Evolutionary conservation across 2,329 filamentous ascomycete genomes (phyloP).

Genomic region (Ampelomyces quisqualis): DNA sequence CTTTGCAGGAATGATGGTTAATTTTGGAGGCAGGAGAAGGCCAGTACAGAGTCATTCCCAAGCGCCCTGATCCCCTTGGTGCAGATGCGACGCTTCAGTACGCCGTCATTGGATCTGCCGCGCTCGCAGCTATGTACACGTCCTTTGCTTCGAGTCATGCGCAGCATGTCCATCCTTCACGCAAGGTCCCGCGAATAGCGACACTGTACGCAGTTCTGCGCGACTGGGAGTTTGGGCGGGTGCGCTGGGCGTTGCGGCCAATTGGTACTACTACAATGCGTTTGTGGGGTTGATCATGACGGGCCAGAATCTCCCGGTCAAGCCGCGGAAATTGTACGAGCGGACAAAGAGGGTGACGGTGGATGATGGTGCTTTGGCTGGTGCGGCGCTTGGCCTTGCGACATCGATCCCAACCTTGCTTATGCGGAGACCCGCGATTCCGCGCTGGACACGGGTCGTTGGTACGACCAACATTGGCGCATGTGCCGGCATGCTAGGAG

Average conservation of each 20-base stretch:
- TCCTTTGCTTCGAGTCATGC: constrained; percentile 20
- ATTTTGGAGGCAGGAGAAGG: constrained; percentile 31
- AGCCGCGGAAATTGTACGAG: constrained; percentile 27
- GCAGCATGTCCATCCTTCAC: constrained; percentile 13
- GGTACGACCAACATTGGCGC: constrained; percentile 32
- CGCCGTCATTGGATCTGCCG: constrained; percentile 27
- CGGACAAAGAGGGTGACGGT: constrained; percentile 25
- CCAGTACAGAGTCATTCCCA: constrained; percentile 26
- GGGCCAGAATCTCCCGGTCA: constrained; percentile 9
- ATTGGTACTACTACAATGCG: constrained; percentile 28
- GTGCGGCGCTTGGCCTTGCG: constrained; percentile 26
- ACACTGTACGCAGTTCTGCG: constrained; percentile 29
- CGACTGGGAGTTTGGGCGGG: constrained; percentile 22
- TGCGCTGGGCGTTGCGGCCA: constrained; percentile 23
- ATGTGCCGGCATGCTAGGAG: constrained; percentile 22
- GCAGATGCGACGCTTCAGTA: constrained; percentile 34
- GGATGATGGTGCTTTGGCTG: constrained; percentile 30
- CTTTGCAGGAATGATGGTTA: constrained; percentile 4
- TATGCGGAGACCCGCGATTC: constrained; percentile 21
- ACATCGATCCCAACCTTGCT: constrained; percentile 24
- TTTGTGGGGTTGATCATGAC: constrained; percentile 19
- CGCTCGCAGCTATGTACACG: constrained; percentile 28
- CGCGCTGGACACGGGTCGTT: constrained; percentile 24
- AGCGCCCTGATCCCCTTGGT: constrained; percentile 28
- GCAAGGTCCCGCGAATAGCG: constrained; percentile 13